Evolutionary conservation across 2,329 filamentous ascomycete genomes (phyloP), one percentile per base, ranked within the genome.

Genomic region (Thelonectria rubi): DNA sequence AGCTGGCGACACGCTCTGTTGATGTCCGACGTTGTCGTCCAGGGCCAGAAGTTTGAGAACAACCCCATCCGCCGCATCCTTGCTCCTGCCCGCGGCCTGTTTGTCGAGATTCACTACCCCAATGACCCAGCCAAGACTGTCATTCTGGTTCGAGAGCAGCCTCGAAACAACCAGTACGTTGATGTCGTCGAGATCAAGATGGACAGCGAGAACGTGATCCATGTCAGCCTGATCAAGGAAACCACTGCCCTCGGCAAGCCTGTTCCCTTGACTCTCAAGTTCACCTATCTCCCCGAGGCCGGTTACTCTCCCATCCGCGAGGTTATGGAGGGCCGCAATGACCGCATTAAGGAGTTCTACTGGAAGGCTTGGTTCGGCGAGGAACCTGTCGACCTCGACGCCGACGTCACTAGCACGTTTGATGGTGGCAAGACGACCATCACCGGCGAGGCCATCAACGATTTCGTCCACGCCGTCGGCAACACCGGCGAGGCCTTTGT

Each of bases 331-430:
- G 91, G 88, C 57, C 93, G 95, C 74, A 99, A 99, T 76, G 94
- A 99, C 75, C 91, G 93, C 67, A 98, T 99, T 84, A 99, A 99
- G 84, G 92, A 97, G 78, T 99, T 99, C 78, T 99, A 99, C 85
- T 99, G 97, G 88, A 89, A 90, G 70, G 90, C 96, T 68, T 99
- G 95, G 95, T 99, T 99, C 72, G 95, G 93, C 43, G 86, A 94
- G 62, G 94, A 97, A 73, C 79, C 85, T 45, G 85, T 96, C 52
- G 90, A 96, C 57, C 91, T 97, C 57, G 90, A 97, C 72, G 90
- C 91, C 15, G 84, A 92, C 37, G 91, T 97, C 54, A 94, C 92
- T 6, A 91, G 92, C 74, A 89, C 88, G 69, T 99, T 99, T 74
- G 92, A 95, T 68, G 95, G 95, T 74, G 95, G 95, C 67, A 89